These are phyloP conservation scores for Fonsecaea erecta DNA, from an alignment of 2,329 filamentous ascomycete species.

Conservation along the genomic window DNA sequence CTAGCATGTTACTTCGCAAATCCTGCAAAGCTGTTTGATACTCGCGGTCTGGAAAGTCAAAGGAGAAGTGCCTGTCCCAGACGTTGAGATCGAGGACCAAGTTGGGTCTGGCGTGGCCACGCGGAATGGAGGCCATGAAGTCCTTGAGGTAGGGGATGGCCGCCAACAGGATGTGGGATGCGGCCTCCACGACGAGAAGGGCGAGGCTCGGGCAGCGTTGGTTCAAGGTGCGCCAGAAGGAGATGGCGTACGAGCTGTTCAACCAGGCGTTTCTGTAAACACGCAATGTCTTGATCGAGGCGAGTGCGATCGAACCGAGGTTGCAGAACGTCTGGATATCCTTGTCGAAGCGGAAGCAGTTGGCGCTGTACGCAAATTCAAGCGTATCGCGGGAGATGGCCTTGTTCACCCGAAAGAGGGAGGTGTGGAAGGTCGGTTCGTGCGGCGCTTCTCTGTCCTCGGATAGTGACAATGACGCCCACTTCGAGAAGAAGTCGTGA, in stretches of 20 bases:
- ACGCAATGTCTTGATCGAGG: slow-evolving; percentile 25
- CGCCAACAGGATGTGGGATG: slow-evolving; percentile 20
- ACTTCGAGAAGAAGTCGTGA: slow-evolving; percentile 7
- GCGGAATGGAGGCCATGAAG: slow-evolving; percentile 16
- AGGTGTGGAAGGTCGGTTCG: slow-evolving; percentile 27
- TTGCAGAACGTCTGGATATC: slow-evolving; percentile 22
- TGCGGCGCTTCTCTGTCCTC: background rate
- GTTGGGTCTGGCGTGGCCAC: slow-evolving; percentile 13
- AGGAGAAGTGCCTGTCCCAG: slow-evolving; percentile 30
- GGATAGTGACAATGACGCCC: slow-evolving; percentile 1
- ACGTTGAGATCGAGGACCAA: slow-evolving; percentile 28
- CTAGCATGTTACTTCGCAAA: slow-evolving; percentile 2
- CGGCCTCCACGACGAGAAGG: slow-evolving; percentile 18
- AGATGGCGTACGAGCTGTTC: slow-evolving; percentile 4
- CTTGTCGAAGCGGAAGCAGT: slow-evolving; percentile 25
- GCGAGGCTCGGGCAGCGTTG: slow-evolving; percentile 22
- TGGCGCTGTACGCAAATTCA: slow-evolving; percentile 28
- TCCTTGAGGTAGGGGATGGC: slow-evolving; percentile 29
- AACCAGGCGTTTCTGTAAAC: slow-evolving; percentile 23
- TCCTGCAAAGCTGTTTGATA: slow-evolving; percentile 20
- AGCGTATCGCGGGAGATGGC: slow-evolving; percentile 30
- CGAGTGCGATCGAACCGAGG: slow-evolving; percentile 19
- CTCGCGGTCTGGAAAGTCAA: slow-evolving; percentile 28
- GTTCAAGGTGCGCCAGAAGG: slow-evolving; percentile 21
- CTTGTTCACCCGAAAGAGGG: slow-evolving; percentile 30